These are phyloP conservation scores for Aegle marmelos DNA, from an alignment of 345 rosid species.

Conservation along the genomic window DNA sequence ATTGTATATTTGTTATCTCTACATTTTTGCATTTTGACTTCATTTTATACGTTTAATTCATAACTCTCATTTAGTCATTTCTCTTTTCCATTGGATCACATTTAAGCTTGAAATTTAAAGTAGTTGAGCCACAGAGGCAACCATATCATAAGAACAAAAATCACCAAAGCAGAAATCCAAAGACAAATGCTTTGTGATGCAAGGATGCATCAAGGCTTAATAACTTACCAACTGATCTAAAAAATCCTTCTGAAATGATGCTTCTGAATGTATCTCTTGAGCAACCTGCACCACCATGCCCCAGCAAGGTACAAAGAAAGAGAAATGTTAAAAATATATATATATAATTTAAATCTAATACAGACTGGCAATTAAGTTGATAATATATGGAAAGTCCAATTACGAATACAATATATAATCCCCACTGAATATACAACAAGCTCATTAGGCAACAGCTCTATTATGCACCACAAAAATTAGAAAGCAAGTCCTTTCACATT, in stretches of 20 bases:
- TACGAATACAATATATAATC: not conserved
- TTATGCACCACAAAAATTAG: not conserved
- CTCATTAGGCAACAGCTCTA: not conserved
- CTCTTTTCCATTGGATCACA: not conserved
- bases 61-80: not conserved
- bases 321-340: not conserved
- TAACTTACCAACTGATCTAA: constrained; percentile 14
- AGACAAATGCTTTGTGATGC: not conserved
- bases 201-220: not conserved
- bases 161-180: constrained; percentile 1
- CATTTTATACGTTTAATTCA: not conserved
- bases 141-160: not conserved
- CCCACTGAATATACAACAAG: not conserved
- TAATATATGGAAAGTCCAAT: not conserved
- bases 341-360: not conserved
- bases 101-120: not conserved
- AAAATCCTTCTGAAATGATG: constrained; percentile 17
- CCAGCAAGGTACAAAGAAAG: not conserved
- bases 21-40: not conserved
- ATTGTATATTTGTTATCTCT: not conserved
- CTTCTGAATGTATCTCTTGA: constrained; percentile 14
- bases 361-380: not conserved
- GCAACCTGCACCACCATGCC: constrained; percentile 59
- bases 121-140: not conserved
- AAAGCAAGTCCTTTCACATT: not conserved